Conservation (phyloP, 2,329 filamentous ascomycete species). For the Xylariaceae sp. region DNA sequence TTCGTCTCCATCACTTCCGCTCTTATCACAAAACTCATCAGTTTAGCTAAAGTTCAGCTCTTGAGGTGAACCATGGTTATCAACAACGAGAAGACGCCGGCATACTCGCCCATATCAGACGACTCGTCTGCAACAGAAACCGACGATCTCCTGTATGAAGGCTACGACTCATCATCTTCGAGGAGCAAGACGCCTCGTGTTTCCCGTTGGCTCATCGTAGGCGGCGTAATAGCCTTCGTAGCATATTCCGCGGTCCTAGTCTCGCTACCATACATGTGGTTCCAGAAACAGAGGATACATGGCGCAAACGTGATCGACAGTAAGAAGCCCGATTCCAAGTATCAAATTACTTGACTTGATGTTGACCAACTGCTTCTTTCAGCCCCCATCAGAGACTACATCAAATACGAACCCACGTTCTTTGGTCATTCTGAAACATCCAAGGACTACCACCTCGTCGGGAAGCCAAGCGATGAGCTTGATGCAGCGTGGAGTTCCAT, state of each 20-base stretch:
- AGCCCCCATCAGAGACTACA: conserved; percentile 17
- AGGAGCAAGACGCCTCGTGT: conserved; percentile 6
- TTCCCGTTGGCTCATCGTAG: conserved; percentile 8
- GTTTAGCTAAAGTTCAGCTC: no score
- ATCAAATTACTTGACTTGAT: background rate
- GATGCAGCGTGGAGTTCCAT: conserved; percentile 17
- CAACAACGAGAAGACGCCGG: conserved; percentile 2
- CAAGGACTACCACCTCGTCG: conserved; percentile 18
- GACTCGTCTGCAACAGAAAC: conserved; percentile 16
- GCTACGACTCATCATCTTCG: conserved; percentile 1
- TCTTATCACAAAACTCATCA: no score
- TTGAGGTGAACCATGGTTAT: no score
- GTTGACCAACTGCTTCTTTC: background rate
- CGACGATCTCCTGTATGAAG: conserved; percentile 15
- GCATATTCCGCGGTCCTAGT: conserved; percentile 17
- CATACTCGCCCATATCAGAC: conserved; percentile 16
- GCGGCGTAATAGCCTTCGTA: conserved; percentile 9
- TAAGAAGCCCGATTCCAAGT: conserved; percentile 1
- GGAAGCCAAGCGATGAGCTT: conserved; percentile 17
- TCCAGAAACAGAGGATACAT: conserved; percentile 18
- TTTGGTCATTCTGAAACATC: conserved; percentile 17
- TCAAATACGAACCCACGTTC: conserved; percentile 19
- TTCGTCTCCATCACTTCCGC: no score
- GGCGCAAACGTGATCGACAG: conserved; percentile 22
- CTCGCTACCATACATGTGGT: conserved; percentile 16